Base-by-base conservation (phyloP, 2,329 filamentous ascomycete species). In the Xylariomycetidae sp. region DNA sequence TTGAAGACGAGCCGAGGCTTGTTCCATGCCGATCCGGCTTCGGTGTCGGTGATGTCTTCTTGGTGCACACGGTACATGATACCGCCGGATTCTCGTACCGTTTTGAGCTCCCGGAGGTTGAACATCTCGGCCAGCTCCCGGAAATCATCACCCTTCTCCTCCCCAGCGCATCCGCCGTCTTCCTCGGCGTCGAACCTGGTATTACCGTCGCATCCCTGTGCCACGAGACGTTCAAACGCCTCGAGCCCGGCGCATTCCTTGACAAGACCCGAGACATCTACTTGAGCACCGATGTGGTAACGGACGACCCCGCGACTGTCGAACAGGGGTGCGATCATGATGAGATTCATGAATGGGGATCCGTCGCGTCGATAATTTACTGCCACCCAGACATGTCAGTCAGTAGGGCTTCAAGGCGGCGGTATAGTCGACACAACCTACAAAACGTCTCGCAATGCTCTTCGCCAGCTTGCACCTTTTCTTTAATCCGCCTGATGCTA, bases 331-430 rank as follows among this genome's bases (percentile, higher is more conserved):
- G 82, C 77, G n/a, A 76, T 72, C 76, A 85, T 84, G 16, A 86
- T 65, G 3, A 88, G 65, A 40, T 87, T 88, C 70, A 87, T 80
- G 50, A 87, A 87, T 0, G 81, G 80, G 1, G 79, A 82, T 0
- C 82, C 82, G 46, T 87, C 82, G n/a, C 82, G 74, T 19, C 82
- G 74, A 49, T 85, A 89, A 54, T 89, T 89, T 23, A 89, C 60
- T n/a, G n/a, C n/a, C n/a, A n/a, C n/a, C n/a, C n/a, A n/a, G n/a
- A n/a, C n/a, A n/a, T n/a, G n/a, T n/a, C n/a, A n/a, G n/a, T n/a
- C n/a, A n/a, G n/a, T n/a, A n/a, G n/a, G n/a, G n/a, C n/a, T n/a
- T n/a, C n/a, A n/a, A n/a, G n/a, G n/a, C n/a, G n/a, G n/a, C n/a
- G n/a, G n/a, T n/a, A n/a, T n/a, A n/a, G n/a, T n/a, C n/a, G n/a